These are phyloP conservation scores for Phytophthora megakarya DNA, from an alignment of 352 stramenopile genomes.

Conservation along the genomic window DNA sequence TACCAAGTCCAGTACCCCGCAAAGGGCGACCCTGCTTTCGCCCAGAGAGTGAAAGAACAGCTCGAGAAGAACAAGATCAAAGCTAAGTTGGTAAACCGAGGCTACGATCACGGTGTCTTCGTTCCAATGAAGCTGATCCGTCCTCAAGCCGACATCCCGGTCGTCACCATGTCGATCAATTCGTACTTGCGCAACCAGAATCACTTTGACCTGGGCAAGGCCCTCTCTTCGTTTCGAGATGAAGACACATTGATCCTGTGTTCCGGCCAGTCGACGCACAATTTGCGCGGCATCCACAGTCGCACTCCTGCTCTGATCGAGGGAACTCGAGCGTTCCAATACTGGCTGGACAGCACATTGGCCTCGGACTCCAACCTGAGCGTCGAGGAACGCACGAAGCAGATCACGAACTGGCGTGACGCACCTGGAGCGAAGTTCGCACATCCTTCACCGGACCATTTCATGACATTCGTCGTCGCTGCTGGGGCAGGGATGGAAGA, in stretches of 20 bases:
- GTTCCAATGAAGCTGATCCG: conserved; percentile 88
- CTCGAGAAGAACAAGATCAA: conserved; percentile 48
- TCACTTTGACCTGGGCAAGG: conserved; percentile 61
- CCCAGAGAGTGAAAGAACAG: conserved; percentile 57
- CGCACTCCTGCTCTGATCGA: conserved; percentile 11
- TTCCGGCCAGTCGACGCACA: conserved; percentile 54
- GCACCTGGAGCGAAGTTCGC: conserved; percentile 36
- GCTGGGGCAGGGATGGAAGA: conserved; percentile 50
- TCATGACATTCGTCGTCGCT: conserved; percentile 47
- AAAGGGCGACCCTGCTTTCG: conserved; percentile 62
- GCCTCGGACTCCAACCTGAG: conserved; percentile 21
- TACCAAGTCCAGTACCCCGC: conserved; percentile 86
- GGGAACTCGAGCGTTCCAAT: conserved; percentile 35
- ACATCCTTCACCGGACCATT: conserved; percentile 49
- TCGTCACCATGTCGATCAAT: conserved; percentile 82
- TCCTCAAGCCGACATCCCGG: conserved; percentile 82
- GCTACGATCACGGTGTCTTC: conserved; percentile 92
- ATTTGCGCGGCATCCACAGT: conserved; percentile 22
- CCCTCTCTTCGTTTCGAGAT: conserved; percentile 48
- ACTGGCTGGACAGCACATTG: conserved; percentile 40
- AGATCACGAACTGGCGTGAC: conserved; percentile 34
- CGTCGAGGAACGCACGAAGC: conserved; percentile 20
- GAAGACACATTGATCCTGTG: conserved; percentile 73
- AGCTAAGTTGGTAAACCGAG: conserved; percentile 47
- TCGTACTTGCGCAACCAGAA: conserved; percentile 17